phyloP scores from a whole-genome alignment of 345 rosid species.

The Arabidopsis thaliana region TAIR10.1 NC_003076.8:4990501-4991000 shows the following conservation, averaged over 20 bases:
- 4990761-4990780: slow-evolving; percentile 45
- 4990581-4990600: not conserved
- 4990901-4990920: slow-evolving; percentile 77
- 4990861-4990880: slow-evolving; percentile 81
- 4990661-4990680: not conserved
- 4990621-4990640: not conserved
- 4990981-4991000: not conserved
- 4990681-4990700: slow-evolving; percentile 52
- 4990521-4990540: not conserved
- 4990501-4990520: not conserved
- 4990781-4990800: not conserved
- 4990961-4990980: not conserved
- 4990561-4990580: not conserved
- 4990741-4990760: slow-evolving; percentile 60
- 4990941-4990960: slow-evolving; percentile 8
- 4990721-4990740: slow-evolving; percentile 57
- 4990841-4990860: slow-evolving; percentile 73
- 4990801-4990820: slow-evolving; percentile 18
- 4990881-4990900: slow-evolving; percentile 76
- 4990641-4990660: not conserved
- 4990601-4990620: slow-evolving; percentile 6
- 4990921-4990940: slow-evolving; percentile 65
- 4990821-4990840: slow-evolving; percentile 73
- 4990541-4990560: not conserved
- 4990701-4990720: slow-evolving; percentile 59